Evolutionary conservation across 2,329 filamentous ascomycete genomes (phyloP).

Genomic region (Blastomyces silverae): DNA sequence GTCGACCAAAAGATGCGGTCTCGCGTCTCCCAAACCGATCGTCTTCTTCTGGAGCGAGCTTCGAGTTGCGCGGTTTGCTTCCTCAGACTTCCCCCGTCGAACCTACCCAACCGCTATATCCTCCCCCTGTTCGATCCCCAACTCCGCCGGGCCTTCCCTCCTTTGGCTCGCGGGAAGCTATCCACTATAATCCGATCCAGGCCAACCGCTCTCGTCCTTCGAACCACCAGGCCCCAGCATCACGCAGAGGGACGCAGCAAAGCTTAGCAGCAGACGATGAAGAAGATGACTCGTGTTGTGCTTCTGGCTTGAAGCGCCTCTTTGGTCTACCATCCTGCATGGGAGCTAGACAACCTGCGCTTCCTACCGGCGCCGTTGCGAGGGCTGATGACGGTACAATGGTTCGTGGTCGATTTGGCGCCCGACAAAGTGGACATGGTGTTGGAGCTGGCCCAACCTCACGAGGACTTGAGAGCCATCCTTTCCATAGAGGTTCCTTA

Average conservation of each 20-base stretch:
- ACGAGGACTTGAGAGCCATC: slow-evolving; percentile 30
- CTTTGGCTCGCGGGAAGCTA: slow-evolving; percentile 39
- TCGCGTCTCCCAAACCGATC: slow-evolving; percentile 17
- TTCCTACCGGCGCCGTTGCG: slow-evolving; percentile 27
- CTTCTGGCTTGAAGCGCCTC: slow-evolving; percentile 25
- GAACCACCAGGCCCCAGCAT: slow-evolving; percentile 12
- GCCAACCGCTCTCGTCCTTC: neutral
- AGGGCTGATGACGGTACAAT: slow-evolving; percentile 39
- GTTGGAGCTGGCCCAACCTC: slow-evolving; percentile 24
- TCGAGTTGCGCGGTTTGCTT: slow-evolving; percentile 25
- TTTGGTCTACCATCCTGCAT: slow-evolving; percentile 26
- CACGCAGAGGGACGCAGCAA: slow-evolving; percentile 10
- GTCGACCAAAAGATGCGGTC: slow-evolving; percentile 16
- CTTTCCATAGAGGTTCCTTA: slow-evolving; percentile 31
- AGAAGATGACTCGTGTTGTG: slow-evolving; percentile 16
- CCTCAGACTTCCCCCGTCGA: slow-evolving; percentile 26
- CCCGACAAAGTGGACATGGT: slow-evolving; percentile 39
- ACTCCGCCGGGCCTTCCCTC: slow-evolving; percentile 43
- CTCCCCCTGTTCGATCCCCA: slow-evolving; percentile 35
- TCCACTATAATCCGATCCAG: slow-evolving; percentile 23
- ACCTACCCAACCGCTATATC: slow-evolving; percentile 31
- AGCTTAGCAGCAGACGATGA: slow-evolving; percentile 8
- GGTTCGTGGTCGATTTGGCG: slow-evolving; percentile 37
- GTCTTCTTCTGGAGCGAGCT: slow-evolving; percentile 25
- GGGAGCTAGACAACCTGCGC: slow-evolving; percentile 16